These are phyloP conservation scores for Metschnikowia similis DNA, from an alignment of 805 yeast genomes.

Conservation along the genomic window DNA sequence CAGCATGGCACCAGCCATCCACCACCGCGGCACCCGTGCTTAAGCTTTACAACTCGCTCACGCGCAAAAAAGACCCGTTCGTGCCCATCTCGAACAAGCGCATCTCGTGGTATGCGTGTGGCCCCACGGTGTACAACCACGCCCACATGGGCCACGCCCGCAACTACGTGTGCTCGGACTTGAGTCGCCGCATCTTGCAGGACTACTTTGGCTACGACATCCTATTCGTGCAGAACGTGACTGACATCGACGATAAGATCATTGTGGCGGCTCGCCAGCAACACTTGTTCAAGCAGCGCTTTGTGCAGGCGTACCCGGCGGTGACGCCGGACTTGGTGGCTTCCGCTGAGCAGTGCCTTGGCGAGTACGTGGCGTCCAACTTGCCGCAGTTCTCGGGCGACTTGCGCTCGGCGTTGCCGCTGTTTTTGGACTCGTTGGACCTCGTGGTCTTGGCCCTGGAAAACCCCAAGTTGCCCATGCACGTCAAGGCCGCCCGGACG, in stretches of 20 bases:
- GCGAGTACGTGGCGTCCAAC: conserved; percentile 49
- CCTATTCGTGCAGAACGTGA: conserved; percentile 89
- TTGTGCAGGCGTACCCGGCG: conserved; percentile 22
- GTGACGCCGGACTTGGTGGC: conserved; percentile 34
- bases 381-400: conserved; percentile 41
- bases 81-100: conserved; percentile 60
- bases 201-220: conserved; percentile 91
- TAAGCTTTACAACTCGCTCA: conserved; percentile 76
- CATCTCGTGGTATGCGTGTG: conserved; percentile 95
- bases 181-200: conserved; percentile 82
- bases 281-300: conserved; percentile 65
- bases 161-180: conserved; percentile 91
- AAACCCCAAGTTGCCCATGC: conserved; percentile 87
- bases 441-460: conserved; percentile 44
- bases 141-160: conserved; percentile 99
- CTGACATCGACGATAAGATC: conserved; percentile 98
- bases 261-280: conserved; percentile 91
- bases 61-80: conserved; percentile 75
- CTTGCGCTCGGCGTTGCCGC: conserved; percentile 34
- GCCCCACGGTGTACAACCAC: conserved; percentile 96
- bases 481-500: conserved; percentile 54
- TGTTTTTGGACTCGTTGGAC: conserved; percentile 53
- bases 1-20: conserved; percentile 30
- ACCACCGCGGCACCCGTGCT: conserved; percentile 29
- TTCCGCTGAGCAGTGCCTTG: conserved; percentile 42